Evolutionary conservation across 352 stramenopile species (phyloP).

Genomic region (Halophytophthora batemanensis): DNA sequence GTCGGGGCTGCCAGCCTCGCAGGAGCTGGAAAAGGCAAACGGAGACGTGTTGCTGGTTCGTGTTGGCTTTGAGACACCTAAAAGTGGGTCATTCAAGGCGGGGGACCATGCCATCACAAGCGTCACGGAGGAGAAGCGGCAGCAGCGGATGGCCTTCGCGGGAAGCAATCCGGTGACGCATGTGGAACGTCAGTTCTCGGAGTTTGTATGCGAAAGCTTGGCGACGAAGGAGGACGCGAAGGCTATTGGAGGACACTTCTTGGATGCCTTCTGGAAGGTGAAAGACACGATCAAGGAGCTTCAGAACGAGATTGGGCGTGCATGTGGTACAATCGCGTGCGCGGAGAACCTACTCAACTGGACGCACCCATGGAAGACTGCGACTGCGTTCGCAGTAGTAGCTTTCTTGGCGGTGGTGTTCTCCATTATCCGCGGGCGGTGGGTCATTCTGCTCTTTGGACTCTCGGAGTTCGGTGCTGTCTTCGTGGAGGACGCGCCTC

Average conservation of each 20-base stretch:
- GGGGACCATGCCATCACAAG: slow-evolving; percentile 15
- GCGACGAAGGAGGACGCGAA: slow-evolving; percentile 66
- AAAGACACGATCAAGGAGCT: slow-evolving; percentile 78
- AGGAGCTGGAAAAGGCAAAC: slow-evolving; percentile 16
- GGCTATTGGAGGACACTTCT: slow-evolving; percentile 63
- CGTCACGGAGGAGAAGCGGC: slow-evolving; percentile 9
- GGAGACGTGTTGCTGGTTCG: slow-evolving; percentile 53
- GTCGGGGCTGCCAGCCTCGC: background rate
- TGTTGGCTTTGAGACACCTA: slow-evolving; percentile 39
- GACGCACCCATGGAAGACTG: slow-evolving; percentile 87
- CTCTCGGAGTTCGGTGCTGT: slow-evolving; percentile 76
- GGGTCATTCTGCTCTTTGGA: slow-evolving; percentile 71
- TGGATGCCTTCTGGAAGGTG: slow-evolving; percentile 82
- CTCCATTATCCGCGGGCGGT: slow-evolving; percentile 63
- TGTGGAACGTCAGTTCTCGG: slow-evolving; percentile 61
- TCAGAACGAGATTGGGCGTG: slow-evolving; percentile 69
- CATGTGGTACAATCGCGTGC: slow-evolving; percentile 66
- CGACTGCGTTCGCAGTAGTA: slow-evolving; percentile 49
- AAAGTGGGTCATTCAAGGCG: slow-evolving; percentile 13
- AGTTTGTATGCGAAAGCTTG: slow-evolving; percentile 67
- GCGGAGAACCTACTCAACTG: slow-evolving; percentile 86
- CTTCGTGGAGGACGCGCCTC: slow-evolving; percentile 71
- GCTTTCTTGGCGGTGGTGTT: slow-evolving; percentile 52
- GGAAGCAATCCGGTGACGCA: slow-evolving; percentile 23
- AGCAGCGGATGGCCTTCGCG: slow-evolving; percentile 7